Evolutionary conservation across 805 yeast genomes (phyloP).

Genomic region (Candida golubevii): DNA sequence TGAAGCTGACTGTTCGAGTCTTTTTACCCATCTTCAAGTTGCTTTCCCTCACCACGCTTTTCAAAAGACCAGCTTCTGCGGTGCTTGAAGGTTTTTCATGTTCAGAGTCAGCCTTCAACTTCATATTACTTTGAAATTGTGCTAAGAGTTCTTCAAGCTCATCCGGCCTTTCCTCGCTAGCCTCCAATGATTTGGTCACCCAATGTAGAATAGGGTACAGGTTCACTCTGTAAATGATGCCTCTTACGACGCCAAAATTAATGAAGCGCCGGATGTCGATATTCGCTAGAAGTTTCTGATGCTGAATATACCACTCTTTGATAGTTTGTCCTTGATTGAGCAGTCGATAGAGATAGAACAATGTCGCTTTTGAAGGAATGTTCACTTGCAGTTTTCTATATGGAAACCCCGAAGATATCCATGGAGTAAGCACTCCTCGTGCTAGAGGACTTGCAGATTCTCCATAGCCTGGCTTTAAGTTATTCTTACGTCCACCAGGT

Average conservation of each 20-base stretch:
- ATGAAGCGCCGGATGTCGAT: constrained; percentile 83
- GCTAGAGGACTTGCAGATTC: constrained; percentile 13
- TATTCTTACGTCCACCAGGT: not conserved
- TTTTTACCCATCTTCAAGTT: constrained; percentile 19
- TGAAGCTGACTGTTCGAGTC: constrained; percentile 35
- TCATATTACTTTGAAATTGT: constrained; percentile 7
- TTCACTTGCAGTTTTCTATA: constrained; percentile 7
- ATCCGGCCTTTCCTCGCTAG: constrained; percentile 9
- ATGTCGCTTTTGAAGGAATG: constrained; percentile 58
- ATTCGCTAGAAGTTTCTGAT: constrained; percentile 50
- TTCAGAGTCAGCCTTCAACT: too few relatives aligned
- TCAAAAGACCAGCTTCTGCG: constrained; percentile 8
- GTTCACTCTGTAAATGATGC: constrained; percentile 75
- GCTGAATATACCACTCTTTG: constrained; percentile 76
- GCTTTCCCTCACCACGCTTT: constrained; percentile 14
- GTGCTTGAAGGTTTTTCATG: not conserved
- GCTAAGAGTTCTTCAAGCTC: constrained; percentile 11
- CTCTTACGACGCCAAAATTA: constrained; percentile 80
- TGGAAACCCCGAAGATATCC: not conserved
- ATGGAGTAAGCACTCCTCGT: constrained; percentile 2
- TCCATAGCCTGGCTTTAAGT: not conserved
- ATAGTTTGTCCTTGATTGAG: constrained; percentile 74
- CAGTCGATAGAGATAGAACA: constrained; percentile 72
- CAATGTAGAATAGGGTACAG: constrained; percentile 62
- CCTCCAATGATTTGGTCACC: constrained; percentile 35